Percentiles rank a stretch among this genome's conserved stretches.
Conservation (phyloP, 2,329 filamentous ascomycete species). For the Pseudocercospora pini-densiflorae region DNA sequence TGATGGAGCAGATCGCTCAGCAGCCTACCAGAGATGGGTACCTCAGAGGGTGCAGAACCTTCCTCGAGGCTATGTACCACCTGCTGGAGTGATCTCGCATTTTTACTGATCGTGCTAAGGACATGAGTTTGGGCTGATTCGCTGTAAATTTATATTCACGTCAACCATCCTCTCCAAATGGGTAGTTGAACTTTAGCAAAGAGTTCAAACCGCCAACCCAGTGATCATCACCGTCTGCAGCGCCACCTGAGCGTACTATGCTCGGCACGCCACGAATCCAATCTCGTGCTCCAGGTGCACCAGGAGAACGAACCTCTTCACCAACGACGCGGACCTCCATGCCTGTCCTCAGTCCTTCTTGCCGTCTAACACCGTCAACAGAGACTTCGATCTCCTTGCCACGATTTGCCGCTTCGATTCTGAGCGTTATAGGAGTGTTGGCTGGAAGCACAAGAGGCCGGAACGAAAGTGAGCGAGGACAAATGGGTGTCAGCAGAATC, state of each 20-base stretch:
- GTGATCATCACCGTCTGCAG: conserved; percentile 71
- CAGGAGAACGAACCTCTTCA: conserved; percentile 68
- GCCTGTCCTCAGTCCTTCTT: conserved; percentile 49
- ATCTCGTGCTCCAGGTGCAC: conserved; percentile 41
- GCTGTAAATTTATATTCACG: neutral
- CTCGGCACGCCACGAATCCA: conserved; percentile 87
- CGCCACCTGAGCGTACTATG: conserved; percentile 69
- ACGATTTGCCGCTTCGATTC: conserved; percentile 68
- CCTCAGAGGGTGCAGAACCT: too few relatives aligned
- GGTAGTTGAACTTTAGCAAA: conserved; percentile 95
- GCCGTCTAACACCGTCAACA: conserved; percentile 53
- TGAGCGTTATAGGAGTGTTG: conserved; percentile 80
- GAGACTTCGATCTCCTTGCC: conserved; percentile 56
- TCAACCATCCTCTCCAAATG: conserved; percentile 72
- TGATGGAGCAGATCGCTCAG: too few relatives aligned
- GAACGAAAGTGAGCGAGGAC: conserved; percentile 88
- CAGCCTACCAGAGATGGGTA: too few relatives aligned
- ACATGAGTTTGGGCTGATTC: neutral
- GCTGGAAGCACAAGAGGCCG: conserved; percentile 86
- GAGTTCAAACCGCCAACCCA: conserved; percentile 97
- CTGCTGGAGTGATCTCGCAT: too few relatives aligned
- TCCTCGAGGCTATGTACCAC: too few relatives aligned
- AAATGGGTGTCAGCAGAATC: conserved; percentile 90
- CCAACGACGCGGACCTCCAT: conserved; percentile 86
- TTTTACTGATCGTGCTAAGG: too few relatives aligned